These are phyloP conservation scores for Letharia columbiana DNA, from an alignment of 495 filamentous ascomycete genomes.

Conservation along the genomic window DNA sequence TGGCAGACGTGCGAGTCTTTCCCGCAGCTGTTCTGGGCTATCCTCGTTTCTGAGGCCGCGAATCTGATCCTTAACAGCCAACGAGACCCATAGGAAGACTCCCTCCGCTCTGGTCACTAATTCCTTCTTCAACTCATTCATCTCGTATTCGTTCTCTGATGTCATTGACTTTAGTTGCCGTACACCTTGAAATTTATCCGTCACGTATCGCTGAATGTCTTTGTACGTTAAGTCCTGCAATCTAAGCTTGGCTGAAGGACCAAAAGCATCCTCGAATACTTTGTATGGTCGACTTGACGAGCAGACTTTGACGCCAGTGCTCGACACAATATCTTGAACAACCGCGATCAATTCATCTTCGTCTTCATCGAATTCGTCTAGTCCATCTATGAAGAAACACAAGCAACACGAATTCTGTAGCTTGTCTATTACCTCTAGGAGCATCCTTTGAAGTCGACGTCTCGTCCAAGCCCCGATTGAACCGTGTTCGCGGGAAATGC, in stretches of 20 bases:
- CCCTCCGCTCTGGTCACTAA: constrained; percentile 3
- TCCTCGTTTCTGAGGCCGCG: constrained; percentile 1
- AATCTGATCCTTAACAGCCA: constrained; percentile 4
- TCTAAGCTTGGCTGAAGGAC: constrained; percentile 1
- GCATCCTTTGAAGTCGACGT: not conserved
- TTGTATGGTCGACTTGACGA: constrained; percentile 12
- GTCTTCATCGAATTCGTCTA: constrained; percentile 13
- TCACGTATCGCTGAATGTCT: constrained; percentile 9
- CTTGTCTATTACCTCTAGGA: not conserved
- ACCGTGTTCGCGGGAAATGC: too few relatives aligned
- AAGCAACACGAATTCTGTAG: not conserved
- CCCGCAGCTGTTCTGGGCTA: not conserved
- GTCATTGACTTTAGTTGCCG: not conserved
- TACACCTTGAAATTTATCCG: not conserved
- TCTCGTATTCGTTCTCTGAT: not conserved
- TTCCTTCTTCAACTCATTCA: not conserved
- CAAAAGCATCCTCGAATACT: constrained; percentile 9
- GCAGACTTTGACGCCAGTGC: constrained; percentile 8
- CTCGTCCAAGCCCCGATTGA: constrained; percentile 7
- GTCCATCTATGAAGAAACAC: constrained; percentile 14
- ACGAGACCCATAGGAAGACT: constrained; percentile 4
- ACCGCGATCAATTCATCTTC: constrained; percentile 4
- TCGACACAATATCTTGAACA: not conserved
- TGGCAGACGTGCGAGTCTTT: constrained; percentile 1
- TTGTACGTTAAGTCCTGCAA: constrained; percentile 7